phyloP scores from a whole-genome alignment of 106 monocot genomes.

The Dioscorea alata region DNA sequence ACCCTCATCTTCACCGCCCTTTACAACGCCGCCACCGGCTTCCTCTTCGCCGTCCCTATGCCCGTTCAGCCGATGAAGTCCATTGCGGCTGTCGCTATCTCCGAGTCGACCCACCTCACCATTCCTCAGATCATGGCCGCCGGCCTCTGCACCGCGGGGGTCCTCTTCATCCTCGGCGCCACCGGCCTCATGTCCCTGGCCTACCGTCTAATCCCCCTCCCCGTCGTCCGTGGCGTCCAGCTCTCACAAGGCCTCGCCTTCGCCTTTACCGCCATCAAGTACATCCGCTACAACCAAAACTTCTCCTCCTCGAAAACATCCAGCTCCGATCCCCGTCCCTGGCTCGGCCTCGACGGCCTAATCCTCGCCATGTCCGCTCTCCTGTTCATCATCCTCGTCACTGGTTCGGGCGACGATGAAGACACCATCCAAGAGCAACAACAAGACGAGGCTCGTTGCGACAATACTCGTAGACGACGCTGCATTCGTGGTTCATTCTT shows the following conservation, averaged over 20 bases:
- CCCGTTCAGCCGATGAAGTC: conserved; percentile 99
- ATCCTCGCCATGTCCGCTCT: conserved; percentile 71
- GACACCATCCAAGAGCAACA: conserved; percentile 7
- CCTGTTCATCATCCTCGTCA: conserved; percentile 57
- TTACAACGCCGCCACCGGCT: conserved; percentile 84
- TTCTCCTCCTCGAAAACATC: conserved; percentile 32
- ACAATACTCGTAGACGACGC: background rate
- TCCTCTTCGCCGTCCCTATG: conserved; percentile 92
- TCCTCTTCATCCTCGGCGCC: conserved; percentile 69
- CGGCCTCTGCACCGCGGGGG: conserved; percentile 67
- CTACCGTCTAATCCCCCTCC: conserved; percentile 81
- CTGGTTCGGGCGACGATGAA: conserved; percentile 49
- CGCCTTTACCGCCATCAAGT: conserved; percentile 63
- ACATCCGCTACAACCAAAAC: conserved; percentile 61
- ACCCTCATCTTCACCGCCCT: conserved; percentile 91
- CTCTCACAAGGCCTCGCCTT: conserved; percentile 85
- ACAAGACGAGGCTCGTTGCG: background rate
- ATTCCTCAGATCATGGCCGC: conserved; percentile 93
- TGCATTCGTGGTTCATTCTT: background rate
- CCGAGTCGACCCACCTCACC: conserved; percentile 57
- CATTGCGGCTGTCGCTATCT: conserved; percentile 89
- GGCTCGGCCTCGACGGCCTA: conserved; percentile 84
- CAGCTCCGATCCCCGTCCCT: conserved; percentile 40
- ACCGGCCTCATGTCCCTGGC: conserved; percentile 84
- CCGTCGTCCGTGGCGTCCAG: conserved; percentile 97